A percentile compares a stretch with the other conserved stretches of the same genome.
These are phyloP conservation scores for Phytophthora rubi DNA, from an alignment of 352 stramenopile species.

Conservation along the genomic window DNA sequence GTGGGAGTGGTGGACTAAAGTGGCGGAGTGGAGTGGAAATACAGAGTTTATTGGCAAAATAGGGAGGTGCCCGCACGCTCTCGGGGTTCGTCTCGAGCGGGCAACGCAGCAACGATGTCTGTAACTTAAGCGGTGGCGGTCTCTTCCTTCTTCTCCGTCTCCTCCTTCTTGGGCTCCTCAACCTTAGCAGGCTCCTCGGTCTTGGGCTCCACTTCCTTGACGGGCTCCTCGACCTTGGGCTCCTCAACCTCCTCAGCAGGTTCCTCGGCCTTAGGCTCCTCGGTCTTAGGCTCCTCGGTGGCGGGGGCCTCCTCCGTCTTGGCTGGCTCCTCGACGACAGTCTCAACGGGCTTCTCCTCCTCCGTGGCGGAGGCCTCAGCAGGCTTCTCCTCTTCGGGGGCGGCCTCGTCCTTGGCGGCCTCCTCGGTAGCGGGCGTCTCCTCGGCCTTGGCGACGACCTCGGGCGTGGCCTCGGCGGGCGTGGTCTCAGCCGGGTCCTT, in stretches of 20 bases:
- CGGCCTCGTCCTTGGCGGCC: conserved; percentile 8
- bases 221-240: conserved; percentile 11
- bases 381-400: conserved; percentile 8
- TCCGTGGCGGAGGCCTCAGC: conserved; percentile 1
- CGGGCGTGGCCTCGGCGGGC: conserved; percentile 23
- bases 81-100: conserved; percentile 28
- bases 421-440: conserved; percentile 33
- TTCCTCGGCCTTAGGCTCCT: conserved; percentile 2
- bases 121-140: conserved; percentile 31
- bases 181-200: conserved; percentile 10
- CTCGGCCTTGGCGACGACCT: conserved; percentile 19
- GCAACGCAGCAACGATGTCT: conserved; percentile 20
- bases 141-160: conserved; percentile 20
- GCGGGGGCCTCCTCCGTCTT: conserved; percentile 3
- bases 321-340: neutral
- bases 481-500: conserved; percentile 38
- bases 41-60: conserved; percentile 43
- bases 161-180: conserved; percentile 29
- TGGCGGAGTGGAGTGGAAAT: conserved; percentile 10
- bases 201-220: conserved; percentile 21
- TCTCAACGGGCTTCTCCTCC: conserved; percentile 14
- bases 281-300: conserved; percentile 9
- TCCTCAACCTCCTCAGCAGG: neutral
- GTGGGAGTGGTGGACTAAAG: neutral
- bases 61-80: conserved; percentile 17